Base-by-base conservation (phyloP, 2,329 filamentous ascomycete species). In the Chaetomiaceae sp. region DNA sequence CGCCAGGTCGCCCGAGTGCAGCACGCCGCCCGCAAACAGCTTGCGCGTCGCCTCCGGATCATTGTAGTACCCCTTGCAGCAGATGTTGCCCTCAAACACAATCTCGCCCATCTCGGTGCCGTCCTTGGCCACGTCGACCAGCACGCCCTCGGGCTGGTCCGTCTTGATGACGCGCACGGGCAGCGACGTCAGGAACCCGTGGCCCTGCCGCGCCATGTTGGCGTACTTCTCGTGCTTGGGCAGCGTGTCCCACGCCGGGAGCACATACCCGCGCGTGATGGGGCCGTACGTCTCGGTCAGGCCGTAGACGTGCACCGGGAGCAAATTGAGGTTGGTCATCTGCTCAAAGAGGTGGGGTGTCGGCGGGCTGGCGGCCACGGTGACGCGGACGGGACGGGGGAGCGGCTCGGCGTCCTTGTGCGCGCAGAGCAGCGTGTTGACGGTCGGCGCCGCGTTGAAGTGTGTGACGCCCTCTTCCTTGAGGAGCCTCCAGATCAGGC, bases 381-480 rank as follows among this genome's bases (percentile, higher is more conserved):
- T 96, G 6, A 99, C 94, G 15, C 84, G 80, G 9, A 97, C 91
- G 0, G 84, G 81, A 1, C 82, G 72, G 0, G 83, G 75, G 1
- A 99, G 76, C 44, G 71, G 79, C 61, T 80, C 81, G 2, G 94
- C 92, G 68, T 91, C 85, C 37, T 85, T 79, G 3, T 88, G 81
- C 12, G 87, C 87, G 66, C 94, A 96, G 3, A 99, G 81, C 1
- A 97, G 74, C 0, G 92, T 99, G 69, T 97, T 97, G 48, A 99
- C 94, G 0, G 94, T 99, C 0, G 94, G 94, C 0, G 92, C 94
- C 1, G 92, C 92, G 66, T 92, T 95, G 74, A 95, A 97, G 70
- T 99, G 94, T 0, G 91, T 97, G 59, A 99, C 87, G 6, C 82
- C 77, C 70, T 97, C 89, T 48, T 90, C 81, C 65, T 91, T 95